Percentiles rank a stretch among this genome's conserved stretches.
Evolutionary conservation across 2,329 filamentous ascomycete species (phyloP).

Genomic region (Magnaporthales sp.): DNA sequence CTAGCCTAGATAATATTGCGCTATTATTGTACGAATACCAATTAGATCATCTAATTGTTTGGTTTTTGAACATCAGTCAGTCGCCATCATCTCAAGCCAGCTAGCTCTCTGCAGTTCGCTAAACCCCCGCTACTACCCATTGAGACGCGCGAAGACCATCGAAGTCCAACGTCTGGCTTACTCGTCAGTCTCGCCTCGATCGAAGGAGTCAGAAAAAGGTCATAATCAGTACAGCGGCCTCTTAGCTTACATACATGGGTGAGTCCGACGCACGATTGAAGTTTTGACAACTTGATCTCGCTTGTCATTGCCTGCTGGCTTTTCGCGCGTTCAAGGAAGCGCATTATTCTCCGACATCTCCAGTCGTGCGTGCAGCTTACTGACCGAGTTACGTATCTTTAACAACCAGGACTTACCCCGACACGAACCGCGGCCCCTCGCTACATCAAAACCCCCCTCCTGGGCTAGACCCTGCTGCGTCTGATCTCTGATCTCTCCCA

Average conservation of each 20-base stretch:
- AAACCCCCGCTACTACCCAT: not conserved
- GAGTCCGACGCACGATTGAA: not conserved
- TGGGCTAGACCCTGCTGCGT: not conserved
- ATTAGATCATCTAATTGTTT: not conserved
- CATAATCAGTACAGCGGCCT: not conserved
- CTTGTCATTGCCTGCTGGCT: not conserved
- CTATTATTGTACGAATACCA: not conserved
- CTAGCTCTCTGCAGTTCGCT: not conserved
- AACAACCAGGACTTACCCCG: not conserved
- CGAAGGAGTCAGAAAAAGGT: not conserved
- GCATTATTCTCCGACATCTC: not conserved
- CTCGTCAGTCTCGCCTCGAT: not conserved
- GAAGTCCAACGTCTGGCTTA: not conserved
- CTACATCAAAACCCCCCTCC: constrained; percentile 1
- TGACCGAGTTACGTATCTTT: not conserved
- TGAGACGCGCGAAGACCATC: not conserved
- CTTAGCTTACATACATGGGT: not conserved
- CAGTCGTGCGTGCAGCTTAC: not conserved
- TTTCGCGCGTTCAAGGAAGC: not conserved
- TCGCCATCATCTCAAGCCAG: not conserved
- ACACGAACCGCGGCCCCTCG: not conserved
- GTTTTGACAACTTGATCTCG: not conserved
- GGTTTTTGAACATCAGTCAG: not conserved
- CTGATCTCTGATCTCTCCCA: not conserved
- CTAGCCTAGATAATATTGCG: not conserved